phyloP scores from a whole-genome alignment of 306 rosid genomes.

The Glycyrrhiza uralensis region DNA sequence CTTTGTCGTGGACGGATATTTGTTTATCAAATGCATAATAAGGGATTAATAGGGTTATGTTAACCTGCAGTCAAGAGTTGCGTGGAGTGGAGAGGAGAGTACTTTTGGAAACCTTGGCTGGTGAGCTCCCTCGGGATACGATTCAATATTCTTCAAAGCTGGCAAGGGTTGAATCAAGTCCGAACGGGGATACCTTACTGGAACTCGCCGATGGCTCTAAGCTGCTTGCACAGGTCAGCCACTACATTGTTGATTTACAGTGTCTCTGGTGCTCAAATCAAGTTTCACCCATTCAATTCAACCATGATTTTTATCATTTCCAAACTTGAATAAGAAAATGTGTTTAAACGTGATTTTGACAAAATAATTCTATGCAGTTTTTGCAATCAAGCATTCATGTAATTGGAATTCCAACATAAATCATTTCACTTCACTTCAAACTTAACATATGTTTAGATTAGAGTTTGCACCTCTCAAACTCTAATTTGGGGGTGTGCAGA shows the following conservation, averaged over 20 bases:
- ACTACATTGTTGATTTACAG: neutral
- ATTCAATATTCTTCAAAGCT: conserved; percentile 70
- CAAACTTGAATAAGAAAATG: neutral
- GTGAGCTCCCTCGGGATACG: conserved; percentile 49
- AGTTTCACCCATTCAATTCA: neutral
- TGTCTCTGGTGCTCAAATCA: neutral
- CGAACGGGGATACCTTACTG: conserved; percentile 52
- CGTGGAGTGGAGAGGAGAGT: conserved; percentile 88
- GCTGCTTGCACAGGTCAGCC: conserved; percentile 64
- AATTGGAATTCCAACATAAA: neutral
- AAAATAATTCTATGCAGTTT: neutral
- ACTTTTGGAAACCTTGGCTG: conserved; percentile 76
- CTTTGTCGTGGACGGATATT: neutral
- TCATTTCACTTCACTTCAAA: too few species aligned
- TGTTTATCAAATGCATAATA: conserved; percentile 1
- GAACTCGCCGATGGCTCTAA: conserved; percentile 65
- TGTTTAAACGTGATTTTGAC: neutral
- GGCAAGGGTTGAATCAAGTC: conserved; percentile 44
- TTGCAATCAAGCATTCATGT: too few species aligned
- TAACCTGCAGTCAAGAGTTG: conserved; percentile 72
- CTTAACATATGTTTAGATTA: neutral
- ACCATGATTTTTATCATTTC: neutral
- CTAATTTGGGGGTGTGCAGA: neutral
- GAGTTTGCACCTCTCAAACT: neutral
- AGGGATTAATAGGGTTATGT: too few species aligned